These are phyloP conservation scores for Lepidium aucheri DNA, from an alignment of 345 rosid genomes.

Conservation along the genomic window DNA sequence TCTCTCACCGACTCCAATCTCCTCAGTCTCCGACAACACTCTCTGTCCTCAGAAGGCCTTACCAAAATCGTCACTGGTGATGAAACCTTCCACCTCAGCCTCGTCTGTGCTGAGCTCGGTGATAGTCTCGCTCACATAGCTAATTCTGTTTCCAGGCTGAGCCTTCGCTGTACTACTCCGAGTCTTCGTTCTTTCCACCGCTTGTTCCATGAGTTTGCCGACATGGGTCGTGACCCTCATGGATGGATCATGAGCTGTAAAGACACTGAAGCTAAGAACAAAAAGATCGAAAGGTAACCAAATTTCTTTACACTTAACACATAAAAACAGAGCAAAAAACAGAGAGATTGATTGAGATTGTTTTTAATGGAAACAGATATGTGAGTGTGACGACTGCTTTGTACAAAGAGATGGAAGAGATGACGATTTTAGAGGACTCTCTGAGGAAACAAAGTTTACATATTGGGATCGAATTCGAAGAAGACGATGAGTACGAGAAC, in stretches of 20 bases:
- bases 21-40: conserved; percentile 49
- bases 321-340: not conserved
- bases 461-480: conserved; percentile 24
- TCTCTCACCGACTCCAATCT: conserved; percentile 71
- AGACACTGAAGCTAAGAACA: conserved; percentile 59
- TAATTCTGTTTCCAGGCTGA: conserved; percentile 50
- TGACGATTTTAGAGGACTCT: conserved; percentile 43
- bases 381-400: conserved; percentile 58
- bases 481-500: conserved; percentile 16
- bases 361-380: conserved; percentile 32
- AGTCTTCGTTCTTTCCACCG: conserved; percentile 44
- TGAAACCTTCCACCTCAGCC: conserved; percentile 67
- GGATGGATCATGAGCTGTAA: conserved; percentile 53
- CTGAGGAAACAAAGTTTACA: conserved; percentile 35
- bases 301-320: not conserved
- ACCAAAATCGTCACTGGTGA: conserved; percentile 74
- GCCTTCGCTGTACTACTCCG: conserved; percentile 42
- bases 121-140: conserved; percentile 54
- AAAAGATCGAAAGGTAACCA: conserved; percentile 61
- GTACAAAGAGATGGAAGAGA: conserved; percentile 79
- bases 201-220: conserved; percentile 53
- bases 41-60: conserved; percentile 66
- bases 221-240: conserved; percentile 53
- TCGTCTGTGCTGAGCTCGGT: conserved; percentile 75
- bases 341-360: conserved; percentile 5